A percentile compares a stretch with the other conserved stretches of the same genome.
Conservation (phyloP, 2,329 filamentous ascomycete genomes). For the Cucurbitaria berberidis region DNA sequence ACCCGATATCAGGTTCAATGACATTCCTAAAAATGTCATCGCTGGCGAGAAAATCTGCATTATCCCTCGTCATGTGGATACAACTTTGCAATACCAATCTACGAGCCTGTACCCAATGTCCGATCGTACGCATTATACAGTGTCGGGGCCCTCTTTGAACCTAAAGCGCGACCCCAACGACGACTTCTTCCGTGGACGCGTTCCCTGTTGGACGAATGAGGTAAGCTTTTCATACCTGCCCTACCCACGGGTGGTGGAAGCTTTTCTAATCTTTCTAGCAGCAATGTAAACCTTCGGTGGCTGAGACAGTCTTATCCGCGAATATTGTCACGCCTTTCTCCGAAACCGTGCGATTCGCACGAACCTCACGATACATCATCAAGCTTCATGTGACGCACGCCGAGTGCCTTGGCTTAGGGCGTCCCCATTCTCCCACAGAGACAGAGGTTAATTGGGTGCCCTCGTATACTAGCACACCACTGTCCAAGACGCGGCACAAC, state of each 20-base stretch:
- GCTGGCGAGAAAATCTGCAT: constrained; percentile 31
- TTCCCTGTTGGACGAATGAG: constrained; percentile 6
- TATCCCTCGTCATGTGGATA: constrained; percentile 10
- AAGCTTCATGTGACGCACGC: constrained; percentile 17
- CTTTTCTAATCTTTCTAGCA: not conserved
- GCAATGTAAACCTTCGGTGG: not conserved
- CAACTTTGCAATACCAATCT: not conserved
- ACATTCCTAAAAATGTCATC: constrained; percentile 13
- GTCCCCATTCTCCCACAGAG: not conserved
- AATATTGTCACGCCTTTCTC: constrained; percentile 32
- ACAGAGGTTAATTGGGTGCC: not conserved
- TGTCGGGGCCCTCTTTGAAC: constrained; percentile 9
- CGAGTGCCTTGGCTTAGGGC: not conserved
- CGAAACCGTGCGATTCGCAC: constrained; percentile 35
- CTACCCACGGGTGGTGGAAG: no score
- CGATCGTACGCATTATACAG: constrained; percentile 15
- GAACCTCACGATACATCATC: constrained; percentile 36
- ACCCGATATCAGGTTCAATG: constrained; percentile 26
- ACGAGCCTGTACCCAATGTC: constrained; percentile 1
- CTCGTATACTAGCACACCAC: constrained; percentile 3
- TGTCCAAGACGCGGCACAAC: not conserved
- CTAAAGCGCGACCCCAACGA: constrained; percentile 28
- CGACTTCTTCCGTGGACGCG: constrained; percentile 27
- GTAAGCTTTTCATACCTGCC: not conserved
- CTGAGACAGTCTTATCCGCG: constrained; percentile 22